These are phyloP conservation scores for Diaporthe caulivora DNA, from an alignment of 2,329 filamentous ascomycete genomes.

Conservation along the genomic window DNA sequence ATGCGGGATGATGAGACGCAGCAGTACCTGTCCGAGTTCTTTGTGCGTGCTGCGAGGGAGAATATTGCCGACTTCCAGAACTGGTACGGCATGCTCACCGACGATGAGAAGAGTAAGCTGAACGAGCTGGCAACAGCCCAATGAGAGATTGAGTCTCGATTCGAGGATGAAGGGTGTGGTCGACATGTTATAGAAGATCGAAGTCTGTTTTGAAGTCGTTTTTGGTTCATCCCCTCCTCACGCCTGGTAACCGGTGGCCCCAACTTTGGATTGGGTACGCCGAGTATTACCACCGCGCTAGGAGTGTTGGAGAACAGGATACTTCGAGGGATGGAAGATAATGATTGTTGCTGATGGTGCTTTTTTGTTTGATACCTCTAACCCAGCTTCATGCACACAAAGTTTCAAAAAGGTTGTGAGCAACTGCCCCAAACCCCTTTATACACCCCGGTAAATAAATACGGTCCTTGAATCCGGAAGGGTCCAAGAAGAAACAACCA, in stretches of 20 bases:
- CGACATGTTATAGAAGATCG: constrained; percentile 5
- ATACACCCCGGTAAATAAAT: constrained; percentile 6
- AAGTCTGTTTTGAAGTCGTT: neutral
- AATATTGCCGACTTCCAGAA: constrained; percentile 68
- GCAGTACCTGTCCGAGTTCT: constrained; percentile 85
- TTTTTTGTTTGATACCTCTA: constrained; percentile 32
- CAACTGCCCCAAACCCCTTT: neutral
- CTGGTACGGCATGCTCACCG: constrained; percentile 68
- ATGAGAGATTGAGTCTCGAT: constrained; percentile 13
- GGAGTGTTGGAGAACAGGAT: neutral
- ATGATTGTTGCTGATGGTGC: neutral
- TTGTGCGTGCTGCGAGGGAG: constrained; percentile 70
- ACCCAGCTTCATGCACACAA: constrained; percentile 28
- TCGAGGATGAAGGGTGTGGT: neutral
- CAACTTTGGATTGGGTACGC: neutral
- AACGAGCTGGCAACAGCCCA: constrained; percentile 59
- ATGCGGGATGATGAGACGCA: constrained; percentile 92
- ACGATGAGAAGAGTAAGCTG: constrained; percentile 68
- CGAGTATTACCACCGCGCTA: constrained; percentile 5
- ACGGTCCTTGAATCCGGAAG: neutral
- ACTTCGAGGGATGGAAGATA: neutral
- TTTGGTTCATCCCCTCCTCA: neutral
- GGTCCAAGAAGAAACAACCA: constrained; percentile 7
- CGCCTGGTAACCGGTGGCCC: neutral
- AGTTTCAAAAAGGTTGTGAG: neutral